Evolutionary conservation across 1,139 yeast species (phyloP), one percentile per base, ranked within the genome.

Genomic region (Debaryomyces fabryi): DNA sequence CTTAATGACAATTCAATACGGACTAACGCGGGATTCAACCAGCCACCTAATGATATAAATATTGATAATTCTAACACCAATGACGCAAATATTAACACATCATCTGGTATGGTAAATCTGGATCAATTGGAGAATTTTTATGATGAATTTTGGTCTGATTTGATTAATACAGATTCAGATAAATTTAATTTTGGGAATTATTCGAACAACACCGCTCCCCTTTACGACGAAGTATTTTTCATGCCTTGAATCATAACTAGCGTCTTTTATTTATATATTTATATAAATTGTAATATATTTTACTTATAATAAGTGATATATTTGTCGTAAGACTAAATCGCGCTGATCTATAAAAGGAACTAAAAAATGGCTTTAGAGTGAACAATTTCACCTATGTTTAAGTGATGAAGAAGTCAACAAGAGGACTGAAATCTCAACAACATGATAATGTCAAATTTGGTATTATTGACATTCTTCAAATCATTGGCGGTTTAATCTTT

Each of bases 61-160:
- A 23, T 25, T 16, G 23, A 24, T 13, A 38, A 24, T 23, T 6
- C 32, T 24, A 38, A 16, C 12, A 3, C 35, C 3, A 32, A 32
- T 16, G 35, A 8, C 35, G 12, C 35, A 13, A 16, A 16, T 32
- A 8, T 32, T 7, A 32, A 15, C 12, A 16, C 40, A 36, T 27
- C 30, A 27, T 27, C 30, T 27, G 6, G 13, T 12, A 39, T 57
- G 35, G 58, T 58, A 7, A 57, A 55, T 15, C 32, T 42, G 8
- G 51, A 42, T 24, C 70, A 64, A 46, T 51, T 71, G 25, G 74
- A 71, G 45, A 62, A 62, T 18, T 34, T 35, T n/a, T 34, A 73
- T 42, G 79, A 74, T 52, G 79, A 74, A 49, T 74, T 74, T 51
- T 74, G 79, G 79, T 63, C 72, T 7, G 75, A 74, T 50, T 63